phyloP scores from a whole-genome alignment of 805 yeast species.

The Metschnikowia kunwiensis region DNA sequence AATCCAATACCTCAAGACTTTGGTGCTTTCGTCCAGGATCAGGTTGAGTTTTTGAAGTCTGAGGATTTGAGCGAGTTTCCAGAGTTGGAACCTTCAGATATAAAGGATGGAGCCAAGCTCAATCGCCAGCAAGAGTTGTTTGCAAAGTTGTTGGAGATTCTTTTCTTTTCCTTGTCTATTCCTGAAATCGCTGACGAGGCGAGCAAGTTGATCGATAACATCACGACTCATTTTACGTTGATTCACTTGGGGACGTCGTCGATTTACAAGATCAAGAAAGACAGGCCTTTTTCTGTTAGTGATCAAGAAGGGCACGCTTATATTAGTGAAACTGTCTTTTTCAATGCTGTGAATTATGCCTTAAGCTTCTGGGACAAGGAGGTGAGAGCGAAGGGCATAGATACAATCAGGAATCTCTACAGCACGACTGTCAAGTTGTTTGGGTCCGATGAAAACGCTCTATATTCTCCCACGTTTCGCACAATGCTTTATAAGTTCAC shows the following conservation, averaged over 20 bases:
- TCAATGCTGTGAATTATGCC: conserved; percentile 75
- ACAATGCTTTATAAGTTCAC: conserved; percentile 76
- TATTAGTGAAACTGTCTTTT: conserved; percentile 64
- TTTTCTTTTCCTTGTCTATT: conserved; percentile 74
- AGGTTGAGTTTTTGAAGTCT: conserved; percentile 44
- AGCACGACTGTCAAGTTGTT: conserved; percentile 61
- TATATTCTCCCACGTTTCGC: conserved; percentile 72
- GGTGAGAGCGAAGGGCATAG: conserved; percentile 69
- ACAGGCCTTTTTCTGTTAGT: conserved; percentile 67
- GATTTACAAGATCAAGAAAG: conserved; percentile 61
- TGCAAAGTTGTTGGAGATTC: conserved; percentile 59
- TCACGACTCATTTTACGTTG: conserved; percentile 77
- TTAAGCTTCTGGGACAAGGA: conserved; percentile 70
- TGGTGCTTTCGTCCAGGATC: conserved; percentile 44
- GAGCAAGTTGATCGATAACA: conserved; percentile 51
- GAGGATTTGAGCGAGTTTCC: conserved; percentile 35
- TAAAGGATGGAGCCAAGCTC: conserved; percentile 48
- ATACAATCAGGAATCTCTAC: conserved; percentile 60
- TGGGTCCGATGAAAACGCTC: conserved; percentile 61
- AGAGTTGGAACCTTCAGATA: conserved; percentile 39
- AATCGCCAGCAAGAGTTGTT: conserved; percentile 64
- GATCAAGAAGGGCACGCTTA: conserved; percentile 76
- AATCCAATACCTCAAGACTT: conserved; percentile 47
- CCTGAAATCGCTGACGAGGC: conserved; percentile 74
- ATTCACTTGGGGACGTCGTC: conserved; percentile 74